Evolutionary conservation across 176 grass and related monocot genomes (phyloP), one percentile per base, ranked within the genome.

Genomic region (Oryza coarctata): DNA sequence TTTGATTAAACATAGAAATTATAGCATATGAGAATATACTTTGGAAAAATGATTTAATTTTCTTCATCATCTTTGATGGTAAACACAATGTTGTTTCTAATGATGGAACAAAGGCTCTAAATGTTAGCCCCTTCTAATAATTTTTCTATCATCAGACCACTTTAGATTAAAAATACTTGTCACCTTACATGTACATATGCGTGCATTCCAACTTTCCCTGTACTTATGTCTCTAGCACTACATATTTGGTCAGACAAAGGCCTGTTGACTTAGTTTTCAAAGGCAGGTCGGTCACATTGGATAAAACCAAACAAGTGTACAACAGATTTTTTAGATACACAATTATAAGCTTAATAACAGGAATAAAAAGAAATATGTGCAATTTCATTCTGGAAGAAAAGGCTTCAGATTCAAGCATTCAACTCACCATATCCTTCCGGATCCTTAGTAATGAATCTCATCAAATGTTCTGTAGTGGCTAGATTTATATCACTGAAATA

Each of bases 401-500:
- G 26, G 25, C 17, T 86, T 74, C 30, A 83, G 73, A 71, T 61
- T 33, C 38, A 73, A 88, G 32, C 66, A 90, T 76, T 67, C 20
- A 64, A 92, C 90, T 97, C 80, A 97, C 94, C 94, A 77, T 86
- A 97, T 92, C 94, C 94, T 66, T 94, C 89, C 28, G 87, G 87
- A 74, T 97, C 94, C 73, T 90, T 97, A 22, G 75, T 83, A 90
- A 97, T 97, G 90, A 97, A 97, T 39, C 94, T 93, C 89, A 97
- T 97, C 86, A 97, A 89, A 76, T 97, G 94, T 76, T 97, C 94
- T 78, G 94, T 97, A n/a, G 94, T 97, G 75, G 89, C 89, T 64
- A 97, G 77, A 84, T 97, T 97, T 82, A 87, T 85, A 82, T 94
- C 94, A 85, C 94, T 97, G 75, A 97, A 97, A 88, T 97, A 97